Evolutionary conservation across 2,329 filamentous ascomycete species (phyloP).

Genomic region (Fragosphaeria purpurea): DNA sequence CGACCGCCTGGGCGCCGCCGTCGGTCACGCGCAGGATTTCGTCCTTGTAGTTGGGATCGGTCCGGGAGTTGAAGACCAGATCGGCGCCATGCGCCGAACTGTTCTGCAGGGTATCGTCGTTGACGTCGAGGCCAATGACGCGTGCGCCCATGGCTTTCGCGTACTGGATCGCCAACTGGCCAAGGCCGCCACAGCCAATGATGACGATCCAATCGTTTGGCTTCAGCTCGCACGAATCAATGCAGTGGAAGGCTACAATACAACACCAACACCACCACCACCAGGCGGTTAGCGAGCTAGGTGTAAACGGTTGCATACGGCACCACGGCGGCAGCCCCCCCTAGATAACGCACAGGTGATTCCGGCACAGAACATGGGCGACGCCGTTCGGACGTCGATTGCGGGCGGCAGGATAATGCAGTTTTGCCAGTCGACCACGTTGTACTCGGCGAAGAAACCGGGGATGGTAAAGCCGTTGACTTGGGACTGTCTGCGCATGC

Average conservation of each 20-base stretch:
- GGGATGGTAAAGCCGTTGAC: no score
- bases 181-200: constrained; percentile 19
- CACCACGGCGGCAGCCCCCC: no score
- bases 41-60: constrained; percentile 7
- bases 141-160: constrained; percentile 17
- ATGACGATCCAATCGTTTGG: constrained; percentile 17
- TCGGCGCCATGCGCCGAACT: constrained; percentile 12
- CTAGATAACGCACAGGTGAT: no score
- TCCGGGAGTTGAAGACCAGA: constrained; percentile 13
- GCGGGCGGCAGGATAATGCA: no score
- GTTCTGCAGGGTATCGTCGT: constrained; percentile 11
- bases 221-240: constrained; percentile 55
- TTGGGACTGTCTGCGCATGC: no score
- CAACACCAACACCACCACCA: not conserved
- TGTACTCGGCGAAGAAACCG: no score
- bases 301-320: no score
- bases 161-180: constrained; percentile 17
- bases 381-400: no score
- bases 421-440: no score
- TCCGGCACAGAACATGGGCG: no score
- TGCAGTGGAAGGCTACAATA: constrained; percentile 54
- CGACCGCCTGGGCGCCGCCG: constrained; percentile 7
- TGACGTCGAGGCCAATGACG: constrained; percentile 17
- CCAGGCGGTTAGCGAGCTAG: no score
- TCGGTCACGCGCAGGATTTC: not conserved